Conservation (phyloP, 2,329 filamentous ascomycete genomes). For the Pseudocercospora ulei region DNA sequence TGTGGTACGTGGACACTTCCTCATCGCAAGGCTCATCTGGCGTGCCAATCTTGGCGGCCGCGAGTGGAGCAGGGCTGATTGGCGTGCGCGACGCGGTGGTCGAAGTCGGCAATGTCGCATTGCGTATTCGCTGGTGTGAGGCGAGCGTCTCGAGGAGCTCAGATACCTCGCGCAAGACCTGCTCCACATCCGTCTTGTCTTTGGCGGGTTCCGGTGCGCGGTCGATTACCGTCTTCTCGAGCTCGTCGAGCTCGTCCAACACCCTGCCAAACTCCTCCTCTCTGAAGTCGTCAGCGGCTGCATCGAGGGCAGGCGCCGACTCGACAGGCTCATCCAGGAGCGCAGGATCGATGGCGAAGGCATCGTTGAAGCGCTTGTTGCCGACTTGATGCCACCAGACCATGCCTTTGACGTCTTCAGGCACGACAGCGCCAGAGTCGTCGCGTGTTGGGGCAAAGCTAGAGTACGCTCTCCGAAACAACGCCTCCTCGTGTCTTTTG, state of each 20-base stretch:
- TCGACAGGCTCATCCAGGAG: constrained; percentile 34
- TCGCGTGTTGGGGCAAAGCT: constrained; percentile 70
- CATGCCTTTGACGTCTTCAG: constrained; percentile 56
- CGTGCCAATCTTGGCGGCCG: constrained; percentile 46
- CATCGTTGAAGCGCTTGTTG: constrained; percentile 54
- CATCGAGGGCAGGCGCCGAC: constrained; percentile 10
- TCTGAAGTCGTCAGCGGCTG: constrained; percentile 17
- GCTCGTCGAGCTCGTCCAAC: constrained; percentile 14
- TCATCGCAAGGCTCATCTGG: constrained; percentile 55
- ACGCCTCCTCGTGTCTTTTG: constrained; percentile 56
- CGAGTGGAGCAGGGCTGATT: constrained; percentile 55
- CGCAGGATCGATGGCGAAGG: constrained; percentile 49
- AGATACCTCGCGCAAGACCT: constrained; percentile 11
- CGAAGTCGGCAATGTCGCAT: constrained; percentile 53
- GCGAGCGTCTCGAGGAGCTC: constrained; percentile 33
- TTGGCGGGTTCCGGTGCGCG: not conserved
- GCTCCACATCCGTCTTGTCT: not conserved
- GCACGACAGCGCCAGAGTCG: constrained; percentile 59
- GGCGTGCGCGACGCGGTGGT: constrained; percentile 26
- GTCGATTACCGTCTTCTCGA: constrained; percentile 16
- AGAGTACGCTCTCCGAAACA: constrained; percentile 67
- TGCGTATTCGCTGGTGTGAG: constrained; percentile 70
- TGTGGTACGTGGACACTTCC: constrained; percentile 55
- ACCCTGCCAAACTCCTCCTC: constrained; percentile 26
- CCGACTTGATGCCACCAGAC: constrained; percentile 70